Evolutionary conservation across 176 grass and related monocot species (phyloP).

Genomic region (Rhipidocladum racemiflorum): DNA sequence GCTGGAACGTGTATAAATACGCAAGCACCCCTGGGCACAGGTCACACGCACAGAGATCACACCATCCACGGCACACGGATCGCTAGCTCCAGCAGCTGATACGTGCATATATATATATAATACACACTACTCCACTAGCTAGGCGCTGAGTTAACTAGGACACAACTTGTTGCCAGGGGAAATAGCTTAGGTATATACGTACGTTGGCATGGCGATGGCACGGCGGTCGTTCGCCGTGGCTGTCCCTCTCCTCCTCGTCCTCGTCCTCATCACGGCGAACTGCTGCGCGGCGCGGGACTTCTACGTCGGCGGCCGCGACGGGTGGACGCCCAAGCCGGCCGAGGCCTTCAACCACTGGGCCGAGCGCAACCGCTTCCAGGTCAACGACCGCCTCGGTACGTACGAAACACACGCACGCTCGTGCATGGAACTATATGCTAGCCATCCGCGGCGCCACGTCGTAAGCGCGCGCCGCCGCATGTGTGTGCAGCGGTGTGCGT

Average conservation of each 20-base stretch:
- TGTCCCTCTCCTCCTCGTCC: not conserved
- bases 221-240: not conserved
- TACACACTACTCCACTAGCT: no score
- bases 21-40: not conserved
- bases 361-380: conserved; percentile 69
- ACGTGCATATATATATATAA: no score
- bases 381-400: conserved; percentile 70
- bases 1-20: conserved; percentile 5
- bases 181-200: not conserved
- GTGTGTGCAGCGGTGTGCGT: not conserved
- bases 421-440: not conserved
- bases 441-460: no score
- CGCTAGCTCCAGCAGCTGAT: no score
- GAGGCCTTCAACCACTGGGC: conserved; percentile 70
- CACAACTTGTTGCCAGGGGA: not conserved
- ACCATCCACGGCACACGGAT: no score
- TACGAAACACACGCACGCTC: not conserved
- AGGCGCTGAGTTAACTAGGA: not conserved
- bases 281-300: conserved; percentile 40
- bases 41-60: no score
- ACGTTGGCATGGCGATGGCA: not conserved
- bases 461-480: not conserved
- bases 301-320: conserved; percentile 53
- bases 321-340: conserved; percentile 49
- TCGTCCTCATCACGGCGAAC: conserved; percentile 5